A percentile compares a stretch with the other conserved stretches of the same genome.
These are phyloP conservation scores for Sarocladium strictum DNA, from an alignment of 2,329 filamentous ascomycete species.

Conservation along the genomic window DNA sequence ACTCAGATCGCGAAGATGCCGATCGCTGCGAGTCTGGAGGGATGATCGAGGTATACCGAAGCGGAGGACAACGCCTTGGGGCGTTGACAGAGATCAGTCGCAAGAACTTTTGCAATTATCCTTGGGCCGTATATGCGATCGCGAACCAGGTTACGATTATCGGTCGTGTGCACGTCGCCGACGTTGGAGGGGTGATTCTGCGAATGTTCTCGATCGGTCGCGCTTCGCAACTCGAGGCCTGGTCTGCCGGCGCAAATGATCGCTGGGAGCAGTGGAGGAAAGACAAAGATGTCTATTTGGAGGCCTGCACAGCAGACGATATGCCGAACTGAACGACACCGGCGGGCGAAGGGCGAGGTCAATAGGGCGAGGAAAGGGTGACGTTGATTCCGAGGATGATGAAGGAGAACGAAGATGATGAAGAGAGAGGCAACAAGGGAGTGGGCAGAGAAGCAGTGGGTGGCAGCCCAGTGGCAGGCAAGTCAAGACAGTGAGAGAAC, in stretches of 20 bases:
- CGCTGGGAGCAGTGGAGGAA: background rate
- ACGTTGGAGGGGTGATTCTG: background rate
- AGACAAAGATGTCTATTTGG: background rate
- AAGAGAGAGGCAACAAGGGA: background rate
- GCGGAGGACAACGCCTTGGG: too few species aligned
- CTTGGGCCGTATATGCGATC: background rate
- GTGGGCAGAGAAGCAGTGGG: slow-evolving; percentile 5
- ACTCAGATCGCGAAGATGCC: background rate
- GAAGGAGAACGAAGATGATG: background rate
- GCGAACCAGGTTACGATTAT: too few species aligned
- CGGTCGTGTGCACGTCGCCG: too few species aligned
- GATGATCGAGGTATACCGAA: background rate
- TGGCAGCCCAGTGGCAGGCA: background rate
- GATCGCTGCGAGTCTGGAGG: background rate
- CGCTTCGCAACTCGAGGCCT: too few species aligned
- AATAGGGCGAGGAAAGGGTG: background rate
- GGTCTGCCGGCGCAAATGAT: background rate
- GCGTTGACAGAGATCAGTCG: too few species aligned
- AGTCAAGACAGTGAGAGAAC: slow-evolving; percentile 10
- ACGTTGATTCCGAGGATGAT: background rate
- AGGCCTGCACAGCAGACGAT: background rate
- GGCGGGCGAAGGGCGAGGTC: background rate
- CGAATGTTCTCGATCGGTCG: background rate
- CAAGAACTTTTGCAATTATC: too few species aligned
- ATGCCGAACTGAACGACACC: background rate